Percentiles rank a stretch among this genome's conserved stretches.
phyloP scores from a whole-genome alignment of 1,139 yeast species.

The Debaryomycetaceae sp. region DNA sequence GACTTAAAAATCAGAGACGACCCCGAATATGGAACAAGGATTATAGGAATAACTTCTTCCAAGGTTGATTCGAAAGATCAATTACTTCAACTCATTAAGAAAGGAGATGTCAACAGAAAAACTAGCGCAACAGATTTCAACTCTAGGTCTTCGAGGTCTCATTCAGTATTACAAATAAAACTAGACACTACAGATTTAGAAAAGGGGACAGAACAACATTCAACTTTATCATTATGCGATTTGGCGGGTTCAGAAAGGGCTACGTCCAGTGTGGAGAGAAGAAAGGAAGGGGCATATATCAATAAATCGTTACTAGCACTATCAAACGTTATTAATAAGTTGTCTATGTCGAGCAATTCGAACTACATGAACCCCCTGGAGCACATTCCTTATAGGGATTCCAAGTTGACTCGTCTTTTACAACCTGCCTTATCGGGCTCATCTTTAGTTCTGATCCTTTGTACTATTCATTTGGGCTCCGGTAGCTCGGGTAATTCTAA shows the following conservation, averaged over 20 bases:
- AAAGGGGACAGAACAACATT: slow-evolving; percentile 42
- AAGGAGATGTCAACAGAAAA: slow-evolving; percentile 72
- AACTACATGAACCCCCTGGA: slow-evolving; percentile 22
- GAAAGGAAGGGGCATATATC: slow-evolving; percentile 91
- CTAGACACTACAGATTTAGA: slow-evolving; percentile 43
- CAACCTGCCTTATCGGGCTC: slow-evolving; percentile 92
- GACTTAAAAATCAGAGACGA: slow-evolving; percentile 80
- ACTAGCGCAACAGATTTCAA: slow-evolving; percentile 91
- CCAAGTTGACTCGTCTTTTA: slow-evolving; percentile 79
- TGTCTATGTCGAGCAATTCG: slow-evolving; percentile 41
- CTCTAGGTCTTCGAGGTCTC: slow-evolving; percentile 83
- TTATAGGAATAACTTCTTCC: slow-evolving; percentile 70
- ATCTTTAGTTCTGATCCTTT: slow-evolving; percentile 79
- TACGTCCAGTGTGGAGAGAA: slow-evolving; percentile 71
- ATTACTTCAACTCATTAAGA: slow-evolving; percentile 54
- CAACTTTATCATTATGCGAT: slow-evolving; percentile 85
- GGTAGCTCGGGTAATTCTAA: slow-evolving; percentile 8
- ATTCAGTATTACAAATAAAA: slow-evolving; percentile 79
- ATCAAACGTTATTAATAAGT: slow-evolving; percentile 82
- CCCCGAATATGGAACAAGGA: slow-evolving; percentile 65
- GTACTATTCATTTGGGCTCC: slow-evolving; percentile 72
- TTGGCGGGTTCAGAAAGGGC: slow-evolving; percentile 96
- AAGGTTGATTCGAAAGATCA: slow-evolving; percentile 56
- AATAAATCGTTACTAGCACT: slow-evolving; percentile 86
- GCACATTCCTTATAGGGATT: slow-evolving; percentile 90